phyloP scores from a whole-genome alignment of 2,329 filamentous ascomycete species.

The Sclerotinia spermophila region DNA sequence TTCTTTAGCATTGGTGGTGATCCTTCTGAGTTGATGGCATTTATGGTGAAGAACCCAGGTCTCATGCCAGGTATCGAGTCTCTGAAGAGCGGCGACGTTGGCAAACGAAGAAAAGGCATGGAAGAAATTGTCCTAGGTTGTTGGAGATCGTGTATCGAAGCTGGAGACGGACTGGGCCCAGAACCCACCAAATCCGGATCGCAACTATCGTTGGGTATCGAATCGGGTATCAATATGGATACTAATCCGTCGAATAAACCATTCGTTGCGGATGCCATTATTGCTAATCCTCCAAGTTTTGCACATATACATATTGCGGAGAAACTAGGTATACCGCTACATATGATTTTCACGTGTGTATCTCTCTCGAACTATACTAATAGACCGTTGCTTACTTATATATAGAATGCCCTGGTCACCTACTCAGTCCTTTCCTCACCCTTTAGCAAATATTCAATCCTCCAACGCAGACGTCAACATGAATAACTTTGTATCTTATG shows the following conservation, averaged over 20 bases:
- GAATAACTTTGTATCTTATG: constrained; percentile 66
- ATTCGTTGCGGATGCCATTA: constrained; percentile 80
- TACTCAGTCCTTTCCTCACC: constrained; percentile 67
- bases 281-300: constrained; percentile 75
- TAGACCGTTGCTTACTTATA: constrained; percentile 7
- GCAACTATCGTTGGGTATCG: constrained; percentile 28
- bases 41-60: constrained; percentile 87
- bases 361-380: neutral
- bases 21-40: constrained; percentile 74
- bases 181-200: constrained; percentile 25
- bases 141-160: constrained; percentile 81
- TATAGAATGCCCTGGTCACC: constrained; percentile 64
- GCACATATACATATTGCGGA: constrained; percentile 73
- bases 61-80: constrained; percentile 80
- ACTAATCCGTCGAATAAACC: constrained; percentile 43
- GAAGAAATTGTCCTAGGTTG: constrained; percentile 78
- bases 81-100: constrained; percentile 72
- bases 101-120: constrained; percentile 69
- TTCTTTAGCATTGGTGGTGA: constrained; percentile 77
- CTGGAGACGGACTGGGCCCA: constrained; percentile 57
- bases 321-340: constrained; percentile 69
- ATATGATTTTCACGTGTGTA: constrained; percentile 85
- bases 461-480: constrained; percentile 60
- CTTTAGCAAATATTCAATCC: constrained; percentile 63
- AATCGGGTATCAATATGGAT: constrained; percentile 38